A percentile compares a stretch with the other conserved stretches of the same genome.
Conservation (phyloP, 2,329 filamentous ascomycete genomes). For the Phaeosphaeriaceae sp. region DNA sequence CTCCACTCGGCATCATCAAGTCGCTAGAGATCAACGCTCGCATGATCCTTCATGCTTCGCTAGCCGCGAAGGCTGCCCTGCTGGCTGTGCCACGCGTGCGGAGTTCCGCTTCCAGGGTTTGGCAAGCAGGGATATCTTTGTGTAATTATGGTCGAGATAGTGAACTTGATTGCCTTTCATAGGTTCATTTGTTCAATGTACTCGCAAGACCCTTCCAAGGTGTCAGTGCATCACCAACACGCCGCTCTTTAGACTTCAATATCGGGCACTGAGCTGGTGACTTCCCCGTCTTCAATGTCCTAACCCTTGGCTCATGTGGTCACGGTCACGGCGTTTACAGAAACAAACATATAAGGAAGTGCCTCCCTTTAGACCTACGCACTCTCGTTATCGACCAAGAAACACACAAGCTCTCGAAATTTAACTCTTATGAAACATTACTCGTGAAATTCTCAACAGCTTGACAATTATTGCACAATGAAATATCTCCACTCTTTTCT, state of each 20-base stretch:
- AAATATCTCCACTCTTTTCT: conserved; percentile 22
- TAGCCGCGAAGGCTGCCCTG: conserved; percentile 15
- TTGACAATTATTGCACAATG: conserved; percentile 22
- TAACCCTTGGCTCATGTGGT: conserved; percentile 19
- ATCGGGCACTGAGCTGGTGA: conserved; percentile 16
- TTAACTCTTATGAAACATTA: neutral
- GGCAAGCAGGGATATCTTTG: conserved; percentile 10
- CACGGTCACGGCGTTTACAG: conserved; percentile 15
- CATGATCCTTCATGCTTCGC: conserved; percentile 28
- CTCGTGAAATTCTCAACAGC: too few relatives aligned
- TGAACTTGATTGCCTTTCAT: conserved; percentile 18
- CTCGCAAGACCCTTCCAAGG: conserved; percentile 8
- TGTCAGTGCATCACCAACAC: conserved; percentile 14
- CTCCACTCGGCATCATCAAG: conserved; percentile 11
- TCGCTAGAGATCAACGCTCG: conserved; percentile 20
- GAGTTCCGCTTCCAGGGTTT: conserved; percentile 14
- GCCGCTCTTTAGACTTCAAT: conserved; percentile 24
- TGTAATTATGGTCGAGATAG: conserved; percentile 12
- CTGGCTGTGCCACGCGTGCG: conserved; percentile 25
- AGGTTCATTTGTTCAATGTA: conserved; percentile 25
- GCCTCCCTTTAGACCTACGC: conserved; percentile 7
- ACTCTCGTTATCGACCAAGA: conserved; percentile 1
- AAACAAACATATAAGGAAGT: conserved; percentile 26
- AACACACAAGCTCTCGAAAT: too few relatives aligned
- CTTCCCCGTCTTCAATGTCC: conserved; percentile 15